Percentiles rank a stretch among this genome's conserved stretches.
phyloP scores from a whole-genome alignment of 345 rosid species.

The Citrus glauca region DNA sequence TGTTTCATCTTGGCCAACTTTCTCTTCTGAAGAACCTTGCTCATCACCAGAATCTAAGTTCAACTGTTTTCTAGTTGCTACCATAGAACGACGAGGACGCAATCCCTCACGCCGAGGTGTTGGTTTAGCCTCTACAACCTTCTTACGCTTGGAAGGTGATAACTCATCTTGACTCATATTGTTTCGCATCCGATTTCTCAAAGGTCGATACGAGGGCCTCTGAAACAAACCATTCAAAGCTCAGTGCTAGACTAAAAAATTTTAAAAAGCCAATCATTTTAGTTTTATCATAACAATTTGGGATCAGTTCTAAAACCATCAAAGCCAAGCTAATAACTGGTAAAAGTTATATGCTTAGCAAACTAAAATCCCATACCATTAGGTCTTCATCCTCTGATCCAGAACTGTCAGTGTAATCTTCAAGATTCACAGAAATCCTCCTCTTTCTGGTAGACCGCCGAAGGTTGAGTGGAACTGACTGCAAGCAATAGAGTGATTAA shows the following conservation, averaged over 20 bases:
- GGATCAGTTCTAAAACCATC: background rate
- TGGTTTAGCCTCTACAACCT: constrained; percentile 41
- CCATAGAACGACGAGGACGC: constrained; percentile 85
- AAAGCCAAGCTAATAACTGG: background rate
- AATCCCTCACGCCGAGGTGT: constrained; percentile 98
- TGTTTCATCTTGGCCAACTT: constrained; percentile 68
- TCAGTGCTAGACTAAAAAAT: constrained; percentile 13
- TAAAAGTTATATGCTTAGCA: background rate
- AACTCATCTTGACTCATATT: constrained; percentile 57
- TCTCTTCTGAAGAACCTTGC: constrained; percentile 74
- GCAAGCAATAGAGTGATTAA: constrained; percentile 24
- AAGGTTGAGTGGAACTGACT: constrained; percentile 76
- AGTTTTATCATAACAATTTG: background rate
- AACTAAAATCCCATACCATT: constrained; percentile 59
- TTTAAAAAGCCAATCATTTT: constrained; percentile 3
- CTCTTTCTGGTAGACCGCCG: constrained; percentile 96
- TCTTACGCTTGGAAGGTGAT: constrained; percentile 55
- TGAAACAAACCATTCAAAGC: constrained; percentile 26
- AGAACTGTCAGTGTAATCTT: constrained; percentile 80
- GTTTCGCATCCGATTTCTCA: constrained; percentile 55
- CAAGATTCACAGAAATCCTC: constrained; percentile 77
- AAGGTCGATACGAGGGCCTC: constrained; percentile 57
- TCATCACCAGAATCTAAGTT: constrained; percentile 62
- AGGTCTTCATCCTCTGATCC: constrained; percentile 93
- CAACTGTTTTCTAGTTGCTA: constrained; percentile 42